phyloP scores from a whole-genome alignment of 2,329 filamentous ascomycete genomes.

The Aspergillus brunneoviolaceus region DNA sequence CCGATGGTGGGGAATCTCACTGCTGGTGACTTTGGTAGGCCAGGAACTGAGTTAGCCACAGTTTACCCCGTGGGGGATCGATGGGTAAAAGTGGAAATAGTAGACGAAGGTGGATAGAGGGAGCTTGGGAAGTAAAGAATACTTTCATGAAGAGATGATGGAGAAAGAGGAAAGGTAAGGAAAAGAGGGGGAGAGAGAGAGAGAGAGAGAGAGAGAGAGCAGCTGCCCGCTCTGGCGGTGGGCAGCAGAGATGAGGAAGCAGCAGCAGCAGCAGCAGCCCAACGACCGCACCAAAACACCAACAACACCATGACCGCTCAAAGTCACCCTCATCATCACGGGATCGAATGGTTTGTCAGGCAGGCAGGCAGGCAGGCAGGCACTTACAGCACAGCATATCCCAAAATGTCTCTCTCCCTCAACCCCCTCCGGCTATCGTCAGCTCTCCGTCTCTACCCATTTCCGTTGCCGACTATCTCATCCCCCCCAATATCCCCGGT shows the following conservation, averaged over 20 bases:
- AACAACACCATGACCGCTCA: too few relatives aligned
- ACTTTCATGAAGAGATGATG: neutral
- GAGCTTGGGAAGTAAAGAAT: neutral
- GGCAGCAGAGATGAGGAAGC: neutral
- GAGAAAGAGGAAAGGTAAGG: neutral
- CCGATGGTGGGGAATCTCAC: constrained; percentile 13
- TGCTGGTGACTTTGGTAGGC: neutral
- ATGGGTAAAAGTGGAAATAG: neutral
- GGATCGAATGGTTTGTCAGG: neutral
- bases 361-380: too few relatives aligned
- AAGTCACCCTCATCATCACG: neutral
- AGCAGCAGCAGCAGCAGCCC: neutral
- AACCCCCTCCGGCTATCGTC: too few relatives aligned
- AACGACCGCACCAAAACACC: neutral
- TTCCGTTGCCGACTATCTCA: too few relatives aligned
- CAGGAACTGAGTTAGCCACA: constrained; percentile 9
- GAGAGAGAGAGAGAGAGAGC: too few relatives aligned
- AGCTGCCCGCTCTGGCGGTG: neutral
- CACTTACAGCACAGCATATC: too few relatives aligned
- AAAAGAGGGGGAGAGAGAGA: too few relatives aligned
- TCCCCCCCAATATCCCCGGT: too few relatives aligned
- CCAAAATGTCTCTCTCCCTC: too few relatives aligned
- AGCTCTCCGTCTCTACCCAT: too few relatives aligned
- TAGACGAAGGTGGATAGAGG: neutral
- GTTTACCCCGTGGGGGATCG: constrained; percentile 17